Base-by-base conservation (phyloP, 192 early-diverging fungal species). In the Podila horticola region DNA sequence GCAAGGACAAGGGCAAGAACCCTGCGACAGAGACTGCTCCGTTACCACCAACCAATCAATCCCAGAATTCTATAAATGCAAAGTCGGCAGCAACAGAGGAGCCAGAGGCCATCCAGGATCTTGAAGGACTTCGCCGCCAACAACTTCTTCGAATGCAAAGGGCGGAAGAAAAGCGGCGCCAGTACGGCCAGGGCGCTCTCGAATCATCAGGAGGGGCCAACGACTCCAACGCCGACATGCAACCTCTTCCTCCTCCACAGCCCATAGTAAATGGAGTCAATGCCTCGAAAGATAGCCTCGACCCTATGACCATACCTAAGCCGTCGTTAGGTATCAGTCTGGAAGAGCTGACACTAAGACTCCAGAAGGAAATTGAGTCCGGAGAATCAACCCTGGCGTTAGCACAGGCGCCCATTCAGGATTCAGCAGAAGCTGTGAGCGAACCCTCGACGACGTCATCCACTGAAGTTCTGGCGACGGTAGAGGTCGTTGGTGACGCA, bases 51-150 rank as follows among this genome's bases (percentile, higher is more conserved):
- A 34, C 5, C 29, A 19, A 34, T 61, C 0, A 28, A 33, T 5
- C 7, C 26, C 17, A 28, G 20, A 19, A 20, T 5, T 7, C 52
- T 26, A n/a, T 24, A 60, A 36, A 9, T 1, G 13, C 49, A 50
- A 45, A 38, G 8, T 45, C 50, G 10, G 29, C 57, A 22, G 61
- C 67, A 15, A 45, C 62, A 36, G n/a, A 28, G 1, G 51, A 58
- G 30, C 55, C 45, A 22, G 67, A 66, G 29, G 55, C 58, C 1
- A 77, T 77, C 26, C 62, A 77, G 11, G 63, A 64, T 20, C 64
- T 77, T 17, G 62, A 60, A 3, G 75, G 63, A 6, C 55, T 77
- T 7, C 34, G 63, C 7, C 68, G 64, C 10, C 69, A 70, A 45
- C 67, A 70, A 7, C 29, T 60, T 30, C 19, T 41, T 13, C 63